phyloP scores from a whole-genome alignment of 2,329 filamentous ascomycete species.

The Botrytis cinerea region DNA sequence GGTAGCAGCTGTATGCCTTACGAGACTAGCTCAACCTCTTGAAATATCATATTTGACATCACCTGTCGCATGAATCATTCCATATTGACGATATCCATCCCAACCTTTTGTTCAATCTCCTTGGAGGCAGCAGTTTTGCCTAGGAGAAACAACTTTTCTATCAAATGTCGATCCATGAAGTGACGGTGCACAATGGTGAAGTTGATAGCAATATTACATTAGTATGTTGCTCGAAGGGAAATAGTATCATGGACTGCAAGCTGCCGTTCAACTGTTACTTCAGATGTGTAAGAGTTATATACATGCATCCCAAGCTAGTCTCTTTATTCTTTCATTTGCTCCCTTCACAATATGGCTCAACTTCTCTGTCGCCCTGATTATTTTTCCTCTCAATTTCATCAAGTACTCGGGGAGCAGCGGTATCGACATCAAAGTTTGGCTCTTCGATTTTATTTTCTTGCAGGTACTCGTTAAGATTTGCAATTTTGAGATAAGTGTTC shows the following conservation, averaged over 20 bases:
- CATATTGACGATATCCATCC: too few species aligned
- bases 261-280: slow-evolving; percentile 25
- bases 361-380: slow-evolving; percentile 53
- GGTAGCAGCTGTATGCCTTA: too few species aligned
- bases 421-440: slow-evolving; percentile 50
- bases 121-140: too few species aligned
- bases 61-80: too few species aligned
- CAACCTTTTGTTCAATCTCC: too few species aligned
- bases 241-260: slow-evolving; percentile 51
- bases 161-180: slow-evolving; percentile 24
- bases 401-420: slow-evolving; percentile 50
- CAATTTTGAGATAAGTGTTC: slow-evolving; percentile 52
- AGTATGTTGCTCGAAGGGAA: slow-evolving; percentile 53
- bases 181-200: neutral
- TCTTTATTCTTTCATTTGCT: slow-evolving; percentile 53
- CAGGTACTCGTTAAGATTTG: slow-evolving; percentile 52
- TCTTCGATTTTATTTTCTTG: slow-evolving; percentile 45
- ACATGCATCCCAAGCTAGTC: slow-evolving; percentile 55
- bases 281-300: neutral
- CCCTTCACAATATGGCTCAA: slow-evolving; percentile 52
- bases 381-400: slow-evolving; percentile 47
- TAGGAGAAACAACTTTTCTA: too few species aligned
- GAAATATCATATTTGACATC: too few species aligned
- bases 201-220: slow-evolving; percentile 50
- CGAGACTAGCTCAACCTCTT: too few species aligned